Evolutionary conservation across 495 filamentous ascomycete species (phyloP).

Genomic region (Penicillium lagena): DNA sequence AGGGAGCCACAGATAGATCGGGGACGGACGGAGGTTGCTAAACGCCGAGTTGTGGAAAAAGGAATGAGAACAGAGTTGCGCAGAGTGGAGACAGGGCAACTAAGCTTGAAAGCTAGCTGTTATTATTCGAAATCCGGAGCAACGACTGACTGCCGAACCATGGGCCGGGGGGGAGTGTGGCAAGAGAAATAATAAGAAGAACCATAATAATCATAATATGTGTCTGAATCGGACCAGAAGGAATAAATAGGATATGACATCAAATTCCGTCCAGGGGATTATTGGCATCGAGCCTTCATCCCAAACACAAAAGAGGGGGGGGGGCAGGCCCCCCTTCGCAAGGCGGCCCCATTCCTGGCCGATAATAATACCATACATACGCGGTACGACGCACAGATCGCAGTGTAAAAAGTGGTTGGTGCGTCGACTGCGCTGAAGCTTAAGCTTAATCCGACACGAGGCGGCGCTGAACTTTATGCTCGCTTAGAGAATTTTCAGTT

Average conservation of each 20-base stretch:
- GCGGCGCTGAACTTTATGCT: conserved; percentile 37
- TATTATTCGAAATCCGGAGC: too few relatives aligned
- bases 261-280: too few relatives aligned
- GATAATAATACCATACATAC: too few relatives aligned
- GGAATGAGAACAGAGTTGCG: not conserved
- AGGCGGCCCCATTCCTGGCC: conserved; percentile 18
- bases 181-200: too few relatives aligned
- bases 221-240: too few relatives aligned
- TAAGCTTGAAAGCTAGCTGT: too few relatives aligned
- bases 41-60: conserved; percentile 17
- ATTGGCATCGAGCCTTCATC: not conserved
- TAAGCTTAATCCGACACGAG: conserved; percentile 52
- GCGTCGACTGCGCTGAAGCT: conserved; percentile 25
- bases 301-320: not conserved
- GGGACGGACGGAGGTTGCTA: conserved; percentile 22
- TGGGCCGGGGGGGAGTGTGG: too few relatives aligned
- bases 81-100: not conserved
- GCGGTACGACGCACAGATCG: not conserved
- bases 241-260: too few relatives aligned
- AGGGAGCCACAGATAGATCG: conserved; percentile 17
- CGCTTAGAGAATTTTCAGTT: conserved; percentile 26
- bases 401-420: conserved; percentile 28
- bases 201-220: too few relatives aligned
- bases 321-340: conserved; percentile 12
- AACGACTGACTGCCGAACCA: too few relatives aligned